Evolutionary conservation across 2,329 filamentous ascomycete species (phyloP), one percentile per base, ranked within the genome.

Genomic region (Trichoderma koningii): DNA sequence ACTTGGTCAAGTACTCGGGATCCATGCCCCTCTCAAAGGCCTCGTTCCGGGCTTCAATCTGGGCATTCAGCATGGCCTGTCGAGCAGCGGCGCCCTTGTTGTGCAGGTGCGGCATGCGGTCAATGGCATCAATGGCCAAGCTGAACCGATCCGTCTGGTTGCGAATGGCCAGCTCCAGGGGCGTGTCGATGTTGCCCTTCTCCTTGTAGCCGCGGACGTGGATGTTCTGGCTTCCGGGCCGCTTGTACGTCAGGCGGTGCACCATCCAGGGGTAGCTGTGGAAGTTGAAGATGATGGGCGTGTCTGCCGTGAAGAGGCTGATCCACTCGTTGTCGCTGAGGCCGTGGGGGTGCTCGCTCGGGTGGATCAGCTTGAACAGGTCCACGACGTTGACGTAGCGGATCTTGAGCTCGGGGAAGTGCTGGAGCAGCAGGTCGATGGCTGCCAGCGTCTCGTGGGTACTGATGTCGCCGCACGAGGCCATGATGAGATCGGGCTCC

Each of bases 121-220:
- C 89, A 66, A 93, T 89, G 15, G 90, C 90, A 71, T 89, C 86
- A 67, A 93, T 91, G 10, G 90, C 90, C 44, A 93, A 78, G 70
- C 87, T 90, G 78, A 89, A 93, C 30, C 90, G 83, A 77, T 93
- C 90, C 0, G 89, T 90, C 71, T 88, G 83, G 77, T 93, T 93
- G 66, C 89, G 83, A 73, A 93, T 91, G 30, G 90, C 90, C 68
- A 93, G 79, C 77, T 92, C 90, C 21, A 93, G 85, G 1, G 90
- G 90, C 0, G 90, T 93, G 74, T 93, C 89, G 70, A 93, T 93
- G 75, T 93, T 93, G 53, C 90, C 90, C 83, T 93, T 93, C 80
- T 93, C 90, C 72, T 85, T 87, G 80, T 93, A 93, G 1, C 90
- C 90, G 38, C 87, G 82, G n/a, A 93, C 90, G 71, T 91, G 87